These are phyloP conservation scores for Hypoxylon sp. DNA, from an alignment of 2,329 filamentous ascomycete species.

Conservation along the genomic window DNA sequence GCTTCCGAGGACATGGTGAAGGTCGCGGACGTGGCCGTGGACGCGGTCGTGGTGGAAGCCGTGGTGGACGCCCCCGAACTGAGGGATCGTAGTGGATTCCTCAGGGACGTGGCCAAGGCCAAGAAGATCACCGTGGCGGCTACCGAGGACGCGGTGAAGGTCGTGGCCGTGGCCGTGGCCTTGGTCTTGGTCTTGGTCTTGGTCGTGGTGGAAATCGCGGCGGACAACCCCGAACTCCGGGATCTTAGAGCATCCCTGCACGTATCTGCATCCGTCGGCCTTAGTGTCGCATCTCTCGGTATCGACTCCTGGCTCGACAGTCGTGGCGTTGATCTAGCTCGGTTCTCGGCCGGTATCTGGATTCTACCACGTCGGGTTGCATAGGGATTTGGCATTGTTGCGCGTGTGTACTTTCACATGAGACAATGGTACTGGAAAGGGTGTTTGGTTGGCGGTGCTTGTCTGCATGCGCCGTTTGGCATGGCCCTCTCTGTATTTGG, in stretches of 20 bases:
- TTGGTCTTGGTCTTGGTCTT: too few species aligned
- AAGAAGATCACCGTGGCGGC: conserved; percentile 51
- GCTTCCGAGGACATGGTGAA: conserved; percentile 48
- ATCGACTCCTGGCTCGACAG: conserved; percentile 35
- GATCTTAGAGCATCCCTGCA: conserved; percentile 52
- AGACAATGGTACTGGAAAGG: conserved; percentile 20
- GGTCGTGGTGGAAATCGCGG: conserved; percentile 43
- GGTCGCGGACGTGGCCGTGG: conserved; percentile 52
- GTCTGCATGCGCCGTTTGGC: conserved; percentile 7
- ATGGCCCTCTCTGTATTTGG: conserved; percentile 31
- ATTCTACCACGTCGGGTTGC: conserved; percentile 21
- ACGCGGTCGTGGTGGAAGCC: conserved; percentile 41
- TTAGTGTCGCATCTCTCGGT: conserved; percentile 38
- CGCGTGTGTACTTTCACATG: conserved; percentile 21
- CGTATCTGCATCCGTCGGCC: conserved; percentile 40
- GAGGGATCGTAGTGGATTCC: conserved; percentile 52
- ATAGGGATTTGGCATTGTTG: background rate
- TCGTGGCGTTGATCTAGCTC: conserved; percentile 32
- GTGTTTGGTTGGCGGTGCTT: conserved; percentile 9
- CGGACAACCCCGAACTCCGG: conserved; percentile 49
- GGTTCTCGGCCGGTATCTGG: conserved; percentile 14
- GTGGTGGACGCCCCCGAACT: conserved; percentile 47
- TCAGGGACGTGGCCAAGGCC: too few species aligned
- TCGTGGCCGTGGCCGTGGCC: conserved; percentile 51
- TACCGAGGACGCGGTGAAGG: conserved; percentile 49